A percentile compares a stretch with the other conserved stretches of the same genome.
Conservation (phyloP, 441 rosid species). For the Gossypium davidsonii region DNA sequence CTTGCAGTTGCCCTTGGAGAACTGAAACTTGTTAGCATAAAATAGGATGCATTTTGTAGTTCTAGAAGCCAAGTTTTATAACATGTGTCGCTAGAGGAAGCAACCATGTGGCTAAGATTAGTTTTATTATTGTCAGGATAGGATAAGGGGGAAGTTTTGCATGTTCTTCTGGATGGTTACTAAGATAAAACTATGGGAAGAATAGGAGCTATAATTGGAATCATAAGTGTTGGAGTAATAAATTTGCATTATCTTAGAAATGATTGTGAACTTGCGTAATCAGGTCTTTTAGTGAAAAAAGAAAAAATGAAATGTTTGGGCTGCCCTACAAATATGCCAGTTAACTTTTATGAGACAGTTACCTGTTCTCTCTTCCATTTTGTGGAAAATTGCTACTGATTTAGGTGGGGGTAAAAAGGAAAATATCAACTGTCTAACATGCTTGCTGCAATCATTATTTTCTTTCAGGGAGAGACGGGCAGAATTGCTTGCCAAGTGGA, state of each 20-base stretch:
- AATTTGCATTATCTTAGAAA: neutral
- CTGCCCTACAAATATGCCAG: neutral
- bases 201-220: conserved; percentile 1
- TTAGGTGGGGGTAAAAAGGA: neutral
- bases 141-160: neutral
- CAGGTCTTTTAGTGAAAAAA: neutral
- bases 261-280: neutral
- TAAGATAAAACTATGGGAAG: neutral
- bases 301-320: neutral
- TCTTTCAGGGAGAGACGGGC: conserved; percentile 71
- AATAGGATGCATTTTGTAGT: neutral
- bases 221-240: neutral
- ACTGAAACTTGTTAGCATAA: conserved; percentile 5
- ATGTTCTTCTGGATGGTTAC: neutral
- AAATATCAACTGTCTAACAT: conserved; percentile 2
- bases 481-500: conserved; percentile 85
- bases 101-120: neutral
- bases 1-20: neutral
- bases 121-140: neutral
- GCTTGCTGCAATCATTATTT: conserved; percentile 18
- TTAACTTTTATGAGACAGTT: neutral
- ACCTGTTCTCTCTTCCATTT: neutral
- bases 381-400: conserved; percentile 3
- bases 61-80: neutral
- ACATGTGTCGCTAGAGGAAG: neutral